phyloP scores from a whole-genome alignment of 306 rosid genomes.

The Vigna radiata region DNA sequence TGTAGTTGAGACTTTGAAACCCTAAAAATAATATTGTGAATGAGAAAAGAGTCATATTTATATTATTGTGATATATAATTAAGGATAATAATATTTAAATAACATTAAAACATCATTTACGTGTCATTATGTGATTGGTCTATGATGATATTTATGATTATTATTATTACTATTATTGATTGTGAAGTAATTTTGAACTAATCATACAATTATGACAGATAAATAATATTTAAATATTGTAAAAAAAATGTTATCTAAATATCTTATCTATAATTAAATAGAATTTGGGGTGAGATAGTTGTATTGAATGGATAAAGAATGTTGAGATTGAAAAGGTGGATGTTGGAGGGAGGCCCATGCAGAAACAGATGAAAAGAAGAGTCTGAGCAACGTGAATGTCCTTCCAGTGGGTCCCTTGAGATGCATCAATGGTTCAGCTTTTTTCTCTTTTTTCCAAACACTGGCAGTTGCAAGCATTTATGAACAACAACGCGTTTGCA shows the following conservation, averaged over 20 bases:
- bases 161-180: too few relatives aligned
- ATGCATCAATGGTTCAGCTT: slow-evolving; percentile 27
- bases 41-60: too few relatives aligned
- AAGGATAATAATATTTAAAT: too few relatives aligned
- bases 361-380: slow-evolving; percentile 34
- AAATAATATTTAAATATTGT: too few relatives aligned
- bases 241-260: too few relatives aligned
- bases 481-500: slow-evolving; percentile 49
- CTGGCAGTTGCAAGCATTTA: slow-evolving; percentile 65
- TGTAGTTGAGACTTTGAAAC: slow-evolving; percentile 1
- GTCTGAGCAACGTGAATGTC: slow-evolving; percentile 27
- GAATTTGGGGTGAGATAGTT: not conserved
- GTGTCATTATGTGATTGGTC: too few relatives aligned
- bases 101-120: too few relatives aligned
- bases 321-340: slow-evolving; percentile 14
- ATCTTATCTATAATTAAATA: not conserved
- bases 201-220: too few relatives aligned
- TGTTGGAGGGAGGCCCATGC: slow-evolving; percentile 9
- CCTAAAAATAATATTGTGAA: not conserved
- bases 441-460: slow-evolving; percentile 44
- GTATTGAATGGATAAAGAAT: slow-evolving; percentile 30
- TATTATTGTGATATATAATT: not conserved
- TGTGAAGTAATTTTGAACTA: too few relatives aligned
- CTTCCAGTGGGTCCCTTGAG: slow-evolving; percentile 32
- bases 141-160: too few relatives aligned